Conservation (phyloP, 139 green algal genomes). For the Edaphochlamys debaryana region DNA sequence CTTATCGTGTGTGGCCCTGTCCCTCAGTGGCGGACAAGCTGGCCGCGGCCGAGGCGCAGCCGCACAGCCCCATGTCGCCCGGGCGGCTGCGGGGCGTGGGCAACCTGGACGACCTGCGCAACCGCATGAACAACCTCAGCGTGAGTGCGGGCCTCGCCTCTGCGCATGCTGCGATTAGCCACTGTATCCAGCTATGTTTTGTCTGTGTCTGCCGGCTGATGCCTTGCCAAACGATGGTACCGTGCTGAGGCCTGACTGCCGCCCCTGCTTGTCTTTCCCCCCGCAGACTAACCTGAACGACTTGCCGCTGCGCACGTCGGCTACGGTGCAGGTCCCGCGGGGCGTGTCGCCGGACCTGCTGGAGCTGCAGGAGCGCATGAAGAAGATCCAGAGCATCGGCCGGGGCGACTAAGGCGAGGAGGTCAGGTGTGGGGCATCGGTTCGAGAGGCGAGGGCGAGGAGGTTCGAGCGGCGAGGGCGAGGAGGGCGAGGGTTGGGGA, state of each 20-base stretch:
- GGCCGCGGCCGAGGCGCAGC: slow-evolving; percentile 7
- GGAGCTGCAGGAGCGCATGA: slow-evolving; percentile 43
- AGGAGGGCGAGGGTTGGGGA: too few relatives aligned
- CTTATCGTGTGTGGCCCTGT: neutral
- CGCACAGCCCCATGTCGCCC: slow-evolving; percentile 24
- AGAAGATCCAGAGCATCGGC: slow-evolving; percentile 28
- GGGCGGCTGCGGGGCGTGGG: slow-evolving; percentile 22
- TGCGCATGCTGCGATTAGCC: neutral
- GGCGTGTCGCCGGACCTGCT: slow-evolving; percentile 6
- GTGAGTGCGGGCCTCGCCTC: neutral
- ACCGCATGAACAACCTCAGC: slow-evolving; percentile 31
- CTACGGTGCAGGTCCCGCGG: too few relatives aligned
- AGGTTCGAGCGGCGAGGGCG: too few relatives aligned
- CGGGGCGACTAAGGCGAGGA: neutral
- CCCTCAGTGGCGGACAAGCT: slow-evolving; percentile 35
- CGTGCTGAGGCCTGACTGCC: neutral
- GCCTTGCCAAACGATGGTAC: too few relatives aligned
- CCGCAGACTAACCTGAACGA: slow-evolving; percentile 34
- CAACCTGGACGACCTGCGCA: slow-evolving; percentile 44
- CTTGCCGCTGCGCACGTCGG: slow-evolving; percentile 20
- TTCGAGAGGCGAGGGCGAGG: too few relatives aligned
- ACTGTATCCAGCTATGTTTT: too few relatives aligned
- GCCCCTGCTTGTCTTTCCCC: neutral
- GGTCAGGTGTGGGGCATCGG: too few relatives aligned
- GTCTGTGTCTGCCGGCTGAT: too few relatives aligned